phyloP scores from a whole-genome alignment of 371 early-diverging fungal species.

The Neoconidiobolus thromboides region DNA sequence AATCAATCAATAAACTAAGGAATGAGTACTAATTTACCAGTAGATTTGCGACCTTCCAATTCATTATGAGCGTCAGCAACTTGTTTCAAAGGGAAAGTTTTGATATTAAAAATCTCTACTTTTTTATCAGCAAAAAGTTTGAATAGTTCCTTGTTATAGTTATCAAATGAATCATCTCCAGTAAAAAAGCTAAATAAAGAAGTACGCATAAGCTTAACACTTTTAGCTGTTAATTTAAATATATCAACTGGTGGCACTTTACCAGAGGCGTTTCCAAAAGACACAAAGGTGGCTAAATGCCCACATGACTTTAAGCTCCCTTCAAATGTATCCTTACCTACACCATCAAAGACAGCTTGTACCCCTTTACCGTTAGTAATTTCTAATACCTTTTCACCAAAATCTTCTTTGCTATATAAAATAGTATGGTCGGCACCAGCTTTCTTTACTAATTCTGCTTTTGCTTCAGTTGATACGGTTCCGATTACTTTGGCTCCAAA shows the following conservation, averaged over 20 bases:
- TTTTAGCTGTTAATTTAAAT: conserved; percentile 38
- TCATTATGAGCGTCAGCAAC: conserved; percentile 61
- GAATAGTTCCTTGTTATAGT: conserved; percentile 32
- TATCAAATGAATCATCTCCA: conserved; percentile 45
- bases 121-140: conserved; percentile 28
- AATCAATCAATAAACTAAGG: not conserved
- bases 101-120: conserved; percentile 45
- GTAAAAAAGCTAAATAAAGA: conserved; percentile 48
- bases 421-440: conserved; percentile 65
- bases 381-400: conserved; percentile 32
- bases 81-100: conserved; percentile 50
- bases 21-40: conserved; percentile 44
- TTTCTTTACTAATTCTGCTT: conserved; percentile 43
- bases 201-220: conserved; percentile 59
- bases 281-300: conserved; percentile 58
- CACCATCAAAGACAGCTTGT: conserved; percentile 77
- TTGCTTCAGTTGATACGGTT: conserved; percentile 62
- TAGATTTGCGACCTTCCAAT: conserved; percentile 50
- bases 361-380: conserved; percentile 52
- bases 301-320: conserved; percentile 41
- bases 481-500: conserved; percentile 84
- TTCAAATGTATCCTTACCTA: conserved; percentile 77
- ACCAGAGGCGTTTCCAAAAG: conserved; percentile 90
- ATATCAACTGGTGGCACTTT: conserved; percentile 55
- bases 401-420: conserved; percentile 40